Base-by-base conservation (phyloP, 2,329 filamentous ascomycete species). In the Penicillium sp. region DNA sequence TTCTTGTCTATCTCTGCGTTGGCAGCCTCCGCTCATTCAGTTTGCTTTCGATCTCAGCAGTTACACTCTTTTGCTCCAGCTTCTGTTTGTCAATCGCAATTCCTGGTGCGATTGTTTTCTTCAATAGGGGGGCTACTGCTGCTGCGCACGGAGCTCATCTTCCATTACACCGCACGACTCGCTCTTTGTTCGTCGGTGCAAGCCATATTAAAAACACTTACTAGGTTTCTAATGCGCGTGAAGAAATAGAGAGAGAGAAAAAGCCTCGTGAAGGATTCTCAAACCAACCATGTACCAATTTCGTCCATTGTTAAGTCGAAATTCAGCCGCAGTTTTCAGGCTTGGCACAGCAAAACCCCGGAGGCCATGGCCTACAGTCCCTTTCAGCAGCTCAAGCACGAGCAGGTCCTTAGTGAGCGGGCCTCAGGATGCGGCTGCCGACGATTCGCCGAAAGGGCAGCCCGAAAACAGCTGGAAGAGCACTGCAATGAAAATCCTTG, bases 401-500 rank as follows among this genome's bases (percentile, higher is more conserved):
- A 56, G 52, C n/a, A 45, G 48, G 35, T 30, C 45, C 26, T 16
- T 49, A 28, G 16, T 45, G 18, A 33, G 38, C 46, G 52, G 52
- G 5, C 53, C 65, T 45, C 7, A 64, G 69, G 70, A 72, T 35
- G 64, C 68, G 47, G 62, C 66, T 63, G 64, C 67, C 23, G 60
- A 61, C 21, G 69, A 71, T 33, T 65, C 69, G 5, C 61, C 63
- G 11, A 60, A 55, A 35, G 61, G 58, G n/a, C 63, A 63, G 58
- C 61, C 65, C 20, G 70, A 71, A 18, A 66, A 66, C 20, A 70
- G 56, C 40, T 53, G 72, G 28, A 75, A 66, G 60, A 68, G 71
- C 12, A 78, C 76, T 2, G 59, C 73, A 7, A 73, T 77, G 40
- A 90, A 87, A 67, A 89, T 91, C 84, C 73, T 85, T 54, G 89